Conservation (phyloP, 768 basidiomycete genomes). For the Piloderma croceum region DNA sequence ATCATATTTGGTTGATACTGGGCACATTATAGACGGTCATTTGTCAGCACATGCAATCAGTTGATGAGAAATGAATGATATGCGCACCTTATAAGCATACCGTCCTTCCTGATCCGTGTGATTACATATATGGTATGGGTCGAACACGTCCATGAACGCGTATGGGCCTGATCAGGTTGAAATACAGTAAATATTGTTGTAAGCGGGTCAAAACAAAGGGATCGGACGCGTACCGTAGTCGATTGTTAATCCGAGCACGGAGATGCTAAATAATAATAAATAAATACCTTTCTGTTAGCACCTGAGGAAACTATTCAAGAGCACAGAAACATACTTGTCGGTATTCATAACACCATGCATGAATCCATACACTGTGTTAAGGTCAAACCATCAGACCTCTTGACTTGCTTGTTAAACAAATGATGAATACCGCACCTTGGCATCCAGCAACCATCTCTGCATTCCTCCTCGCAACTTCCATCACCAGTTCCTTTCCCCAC, state of each 20-base stretch:
- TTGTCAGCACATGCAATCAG: conserved; percentile 1
- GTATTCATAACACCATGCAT: conserved; percentile 98
- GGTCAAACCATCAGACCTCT: too few species aligned
- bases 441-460: conserved; percentile 91
- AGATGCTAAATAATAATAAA: conserved; percentile 46
- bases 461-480: conserved; percentile 79
- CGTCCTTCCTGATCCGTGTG: conserved; percentile 75
- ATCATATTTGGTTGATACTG: conserved; percentile 78
- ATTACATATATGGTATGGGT: conserved; percentile 83
- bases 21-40: conserved; percentile 1
- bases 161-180: conserved; percentile 70
- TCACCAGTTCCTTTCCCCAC: conserved; percentile 69
- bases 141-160: conserved; percentile 93
- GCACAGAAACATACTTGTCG: conserved; percentile 67
- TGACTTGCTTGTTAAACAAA: too few species aligned
- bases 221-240: conserved; percentile 62
- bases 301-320: too few species aligned
- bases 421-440: too few species aligned
- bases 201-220: background rate
- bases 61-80: conserved; percentile 23
- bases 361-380: conserved; percentile 85
- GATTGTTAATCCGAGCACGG: conserved; percentile 68
- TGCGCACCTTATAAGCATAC: conserved; percentile 75
- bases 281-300: background rate
- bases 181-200: conserved; percentile 6